phyloP scores from a whole-genome alignment of 2,329 filamentous ascomycete genomes.

The Trichoderma sp. region DNA sequence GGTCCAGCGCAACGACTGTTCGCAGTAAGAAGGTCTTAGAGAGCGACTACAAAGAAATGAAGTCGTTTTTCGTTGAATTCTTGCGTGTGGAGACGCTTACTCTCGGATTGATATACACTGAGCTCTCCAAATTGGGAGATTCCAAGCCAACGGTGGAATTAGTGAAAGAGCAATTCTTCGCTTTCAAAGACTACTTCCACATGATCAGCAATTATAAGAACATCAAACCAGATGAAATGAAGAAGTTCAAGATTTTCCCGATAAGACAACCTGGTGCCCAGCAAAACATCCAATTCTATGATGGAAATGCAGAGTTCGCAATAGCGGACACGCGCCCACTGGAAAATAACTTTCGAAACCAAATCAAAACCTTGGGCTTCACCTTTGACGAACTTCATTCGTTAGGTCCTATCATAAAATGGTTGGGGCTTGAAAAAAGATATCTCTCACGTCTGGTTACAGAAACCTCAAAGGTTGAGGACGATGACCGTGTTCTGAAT shows the following conservation, averaged over 20 bases:
- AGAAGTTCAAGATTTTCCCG: background rate
- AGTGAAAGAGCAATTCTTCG: background rate
- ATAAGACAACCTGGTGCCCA: background rate
- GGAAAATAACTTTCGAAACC: background rate
- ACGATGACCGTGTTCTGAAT: background rate
- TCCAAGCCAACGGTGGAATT: background rate
- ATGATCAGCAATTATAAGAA: background rate
- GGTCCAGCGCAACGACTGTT: background rate
- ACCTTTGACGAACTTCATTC: background rate
- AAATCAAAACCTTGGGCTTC: background rate
- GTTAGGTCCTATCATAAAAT: background rate
- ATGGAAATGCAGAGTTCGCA: background rate
- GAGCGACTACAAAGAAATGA: background rate
- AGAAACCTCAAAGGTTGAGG: background rate
- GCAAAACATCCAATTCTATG: background rate
- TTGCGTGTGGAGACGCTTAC: background rate
- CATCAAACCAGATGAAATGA: background rate
- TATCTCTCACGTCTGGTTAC: background rate
- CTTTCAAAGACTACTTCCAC: background rate
- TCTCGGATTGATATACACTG: background rate
- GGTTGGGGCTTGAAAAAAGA: background rate
- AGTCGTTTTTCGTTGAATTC: background rate
- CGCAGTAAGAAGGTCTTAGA: background rate
- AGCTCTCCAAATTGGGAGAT: background rate
- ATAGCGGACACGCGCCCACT: background rate